phyloP scores from a whole-genome alignment of 306 rosid genomes.

The Quercus gilva region DNA sequence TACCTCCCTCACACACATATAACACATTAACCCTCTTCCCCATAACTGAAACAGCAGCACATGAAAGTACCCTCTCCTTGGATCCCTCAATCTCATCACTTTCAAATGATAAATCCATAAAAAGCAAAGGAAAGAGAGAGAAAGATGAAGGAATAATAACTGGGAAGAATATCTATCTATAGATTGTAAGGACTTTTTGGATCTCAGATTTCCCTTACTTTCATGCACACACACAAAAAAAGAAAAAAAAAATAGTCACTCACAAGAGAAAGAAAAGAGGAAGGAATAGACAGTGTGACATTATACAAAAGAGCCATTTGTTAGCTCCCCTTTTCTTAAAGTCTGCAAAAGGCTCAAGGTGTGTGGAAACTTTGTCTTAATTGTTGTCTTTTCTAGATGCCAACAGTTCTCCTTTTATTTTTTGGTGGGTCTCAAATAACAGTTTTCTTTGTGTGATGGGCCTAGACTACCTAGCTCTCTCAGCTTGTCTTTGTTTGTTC shows the following conservation, averaged over 20 bases:
- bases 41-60: slow-evolving; percentile 42
- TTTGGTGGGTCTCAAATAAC: slow-evolving; percentile 43
- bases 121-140: slow-evolving; percentile 30
- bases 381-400: slow-evolving; percentile 78
- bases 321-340: slow-evolving; percentile 54
- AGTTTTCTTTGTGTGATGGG: slow-evolving; percentile 26
- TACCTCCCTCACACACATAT: slow-evolving; percentile 23
- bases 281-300: slow-evolving; percentile 46
- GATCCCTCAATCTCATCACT: slow-evolving; percentile 82
- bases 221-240: slow-evolving; percentile 41
- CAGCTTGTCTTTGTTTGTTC: slow-evolving; percentile 9
- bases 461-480: not conserved
- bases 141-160: not conserved
- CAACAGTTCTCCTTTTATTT: slow-evolving; percentile 33
- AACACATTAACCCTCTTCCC: not conserved
- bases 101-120: slow-evolving; percentile 60
- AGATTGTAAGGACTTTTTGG: slow-evolving; percentile 36
- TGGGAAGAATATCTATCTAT: slow-evolving; percentile 14
- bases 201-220: slow-evolving; percentile 74
- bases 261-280: slow-evolving; percentile 13
- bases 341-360: slow-evolving; percentile 69
- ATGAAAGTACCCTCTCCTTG: slow-evolving; percentile 68
- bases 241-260: slow-evolving; percentile 12
- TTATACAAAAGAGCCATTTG: slow-evolving; percentile 46
- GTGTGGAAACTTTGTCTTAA: slow-evolving; percentile 88